Base-by-base conservation (phyloP, 345 rosid species). In the Pugionium dolabratum region DNA sequence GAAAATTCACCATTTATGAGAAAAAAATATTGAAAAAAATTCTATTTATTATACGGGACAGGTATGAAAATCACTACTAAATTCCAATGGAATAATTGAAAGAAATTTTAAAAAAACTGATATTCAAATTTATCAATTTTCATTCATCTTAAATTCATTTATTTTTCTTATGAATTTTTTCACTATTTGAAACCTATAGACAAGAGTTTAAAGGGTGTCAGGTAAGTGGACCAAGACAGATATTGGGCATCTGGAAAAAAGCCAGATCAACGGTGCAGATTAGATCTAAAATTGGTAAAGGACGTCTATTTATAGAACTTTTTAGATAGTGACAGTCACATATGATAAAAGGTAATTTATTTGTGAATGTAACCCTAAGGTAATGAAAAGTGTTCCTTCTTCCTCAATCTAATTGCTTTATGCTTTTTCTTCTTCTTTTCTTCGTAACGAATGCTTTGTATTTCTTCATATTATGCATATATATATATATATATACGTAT, bases 281-380 rank as follows among this genome's bases (percentile, higher is more conserved):
- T 36, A 31, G 5, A 60, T 44, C 9, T 35, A 28, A 45, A 61
- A 33, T 9, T 42, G 46, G 34, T 39, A 56, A 18, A 42, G 36
- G 31, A 31, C 25, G 51, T 52, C 52, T 45, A 29, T 39, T 57
- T 34, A 2, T 54, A 45, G 10, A 56, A 35, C 59, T 28, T 51
- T 42, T 37, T 34, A 52, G 62, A 66, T 54, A 66, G 4, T 54
- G 60, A 60, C 60, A 60, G 67, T 52, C 33, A 53, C 40, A 45
- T 27, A 42, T 43, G 46, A 34, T 42, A 51, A 51, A 59, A 42
- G 59, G 55, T 69, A 51, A 60, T 0, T 4, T 33, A 18, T 58
- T 3, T 35, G 47, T 51, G 34, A 43, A 34, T 51, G 53, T 31
- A 49, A 50, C 27, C 49, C 27, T n/a, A 46, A 27, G 6, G 49